phyloP scores from a whole-genome alignment of 176 grass and related monocot genomes.

The Secale cereale region DNA sequence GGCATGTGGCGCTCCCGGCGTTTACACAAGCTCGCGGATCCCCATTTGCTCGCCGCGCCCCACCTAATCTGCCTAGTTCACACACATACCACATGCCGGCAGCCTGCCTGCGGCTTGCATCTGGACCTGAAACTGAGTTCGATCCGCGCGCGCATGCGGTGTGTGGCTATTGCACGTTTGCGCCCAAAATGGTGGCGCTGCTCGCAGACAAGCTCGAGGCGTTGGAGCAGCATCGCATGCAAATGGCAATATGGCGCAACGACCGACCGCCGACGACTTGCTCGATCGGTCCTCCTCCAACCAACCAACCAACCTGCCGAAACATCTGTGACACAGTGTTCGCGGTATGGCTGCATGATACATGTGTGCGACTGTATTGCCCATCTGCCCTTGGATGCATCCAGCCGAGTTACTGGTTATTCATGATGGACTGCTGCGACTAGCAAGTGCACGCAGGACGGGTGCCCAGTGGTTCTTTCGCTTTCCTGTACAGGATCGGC shows the following conservation, averaged over 20 bases:
- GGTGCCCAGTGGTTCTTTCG: neutral
- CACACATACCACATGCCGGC: neutral
- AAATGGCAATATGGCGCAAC: neutral
- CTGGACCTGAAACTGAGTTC: too few species aligned
- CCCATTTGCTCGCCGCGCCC: neutral
- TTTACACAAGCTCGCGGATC: neutral
- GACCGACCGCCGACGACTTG: neutral
- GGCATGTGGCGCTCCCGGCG: neutral
- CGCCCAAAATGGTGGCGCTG: neutral
- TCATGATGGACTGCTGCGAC: neutral
- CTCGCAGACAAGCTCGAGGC: neutral
- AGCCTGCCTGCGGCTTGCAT: too few species aligned
- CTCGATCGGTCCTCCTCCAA: neutral
- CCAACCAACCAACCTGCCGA: neutral
- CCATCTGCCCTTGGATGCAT: neutral
- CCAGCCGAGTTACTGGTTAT: neutral
- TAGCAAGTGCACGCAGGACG: neutral
- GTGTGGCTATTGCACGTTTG: neutral
- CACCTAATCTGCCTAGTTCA: neutral
- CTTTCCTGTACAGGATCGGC: neutral
- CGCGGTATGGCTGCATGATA: neutral
- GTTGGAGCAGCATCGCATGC: neutral
- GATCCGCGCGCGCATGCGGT: too few species aligned
- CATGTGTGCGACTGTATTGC: neutral
- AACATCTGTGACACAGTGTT: neutral